These are phyloP conservation scores for Oldenlandia corymbosa DNA, from an alignment of 257 asterid genomes.

Conservation along the genomic window DNA sequence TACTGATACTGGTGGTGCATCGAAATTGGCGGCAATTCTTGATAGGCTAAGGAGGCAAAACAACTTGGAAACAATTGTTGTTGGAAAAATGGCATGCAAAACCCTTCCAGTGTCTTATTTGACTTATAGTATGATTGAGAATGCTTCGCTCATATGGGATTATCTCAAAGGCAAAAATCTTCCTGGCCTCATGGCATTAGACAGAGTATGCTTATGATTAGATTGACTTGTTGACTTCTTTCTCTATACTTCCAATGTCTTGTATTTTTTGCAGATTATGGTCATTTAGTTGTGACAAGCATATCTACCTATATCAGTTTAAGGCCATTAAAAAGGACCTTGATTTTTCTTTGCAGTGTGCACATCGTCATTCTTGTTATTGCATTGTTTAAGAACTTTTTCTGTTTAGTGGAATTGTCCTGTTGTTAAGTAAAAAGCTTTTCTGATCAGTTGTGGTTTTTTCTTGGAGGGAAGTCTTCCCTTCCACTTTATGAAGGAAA, in stretches of 20 bases:
- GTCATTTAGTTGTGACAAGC: too few relatives aligned
- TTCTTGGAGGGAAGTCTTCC: too few relatives aligned
- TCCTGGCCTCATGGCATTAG: conserved; percentile 90
- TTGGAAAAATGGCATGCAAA: conserved; percentile 53
- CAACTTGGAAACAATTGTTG: conserved; percentile 46
- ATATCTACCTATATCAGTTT: background rate
- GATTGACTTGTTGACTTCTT: background rate
- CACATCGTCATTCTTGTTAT: background rate
- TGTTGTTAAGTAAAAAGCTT: background rate
- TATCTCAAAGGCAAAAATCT: conserved; percentile 84
- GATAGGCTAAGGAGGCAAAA: conserved; percentile 32
- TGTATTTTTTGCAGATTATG: background rate
- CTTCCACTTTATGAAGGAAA: background rate
- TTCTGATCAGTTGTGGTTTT: background rate
- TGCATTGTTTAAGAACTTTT: background rate
- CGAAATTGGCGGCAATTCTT: conserved; percentile 50
- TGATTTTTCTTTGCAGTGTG: background rate
- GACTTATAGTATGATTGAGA: conserved; percentile 34
- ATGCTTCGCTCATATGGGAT: conserved; percentile 75
- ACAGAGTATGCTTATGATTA: conserved; percentile 51
- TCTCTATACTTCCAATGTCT: background rate
- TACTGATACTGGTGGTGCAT: conserved; percentile 40
- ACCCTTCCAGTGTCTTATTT: conserved; percentile 27
- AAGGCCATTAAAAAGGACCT: background rate
- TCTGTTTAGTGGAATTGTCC: background rate